Evolutionary conservation across 805 yeast genomes (phyloP), one percentile per base, ranked within the genome.

Genomic region (Yarrowia sp.): DNA sequence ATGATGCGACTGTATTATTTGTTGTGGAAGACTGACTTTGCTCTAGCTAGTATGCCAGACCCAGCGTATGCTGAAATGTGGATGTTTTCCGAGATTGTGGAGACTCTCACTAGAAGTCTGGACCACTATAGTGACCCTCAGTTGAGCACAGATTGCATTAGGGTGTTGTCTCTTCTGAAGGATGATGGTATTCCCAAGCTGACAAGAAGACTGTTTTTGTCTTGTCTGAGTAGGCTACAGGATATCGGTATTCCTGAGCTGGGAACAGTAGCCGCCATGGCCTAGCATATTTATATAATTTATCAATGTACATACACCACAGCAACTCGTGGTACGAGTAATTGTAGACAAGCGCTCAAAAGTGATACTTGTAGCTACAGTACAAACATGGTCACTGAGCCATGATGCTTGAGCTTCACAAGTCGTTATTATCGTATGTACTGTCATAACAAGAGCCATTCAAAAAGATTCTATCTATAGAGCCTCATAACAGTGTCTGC

Each of bases 21-120:
- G 17, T 15, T 55, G 38, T 55, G 61, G 61, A 55, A 41, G 13
- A 36, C 41, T 5, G 47, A 55, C 10, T 55, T 39, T 10, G 47
- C 47, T n/a, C 39, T 55, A 13, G n/a, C 33, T 11, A 31, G 15
- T 31, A 31, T 31, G 10, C 7, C 61, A 8, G 60, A 51, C 36
- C 43, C 43, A 8, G 60, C 22, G 9, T 55, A 39, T 8, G 36
- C 61, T 3, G 47, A 55, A 9, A 42, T 33, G 51, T 32, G 47
- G 43, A 32, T 58, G 51, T 58, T 58, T 44, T 43, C 50, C 35
- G 36, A 32, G 9, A 42, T 44, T 9, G 64, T 58, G 18, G 64
- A 58, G 42, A 43, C 51, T 4, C 43, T 58, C 31, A 33, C 50
- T 1, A 14, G 51, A 33, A 58, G 51, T 18, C 35, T 58, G 10